Evolutionary conservation across 306 rosid species (phyloP), one percentile per base, ranked within the genome.

Genomic region (Aeschynomene evenia): DNA sequence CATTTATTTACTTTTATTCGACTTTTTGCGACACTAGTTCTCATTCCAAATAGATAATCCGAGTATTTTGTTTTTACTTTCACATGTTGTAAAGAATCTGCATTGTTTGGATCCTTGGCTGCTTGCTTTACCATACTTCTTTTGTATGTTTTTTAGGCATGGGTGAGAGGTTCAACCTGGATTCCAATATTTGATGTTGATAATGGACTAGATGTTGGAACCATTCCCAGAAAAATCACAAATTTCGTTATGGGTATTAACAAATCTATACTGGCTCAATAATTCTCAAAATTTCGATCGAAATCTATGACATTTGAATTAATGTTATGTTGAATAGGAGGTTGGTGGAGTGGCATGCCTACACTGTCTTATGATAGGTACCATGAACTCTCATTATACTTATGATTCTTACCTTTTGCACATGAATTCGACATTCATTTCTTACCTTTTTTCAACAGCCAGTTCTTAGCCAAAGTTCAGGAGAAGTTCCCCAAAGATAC

Each of bases 281-380:
- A 67, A 53, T 16, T 52, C 37, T n/a, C 45, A 60, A 52, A 20
- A 33, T 60, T 51, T 63, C 49, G 14, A 37, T 70, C 8, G 54
- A 77, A 14, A 45, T 77, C 55, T 79, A 77, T 63, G 48, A 66
- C 58, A 54, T 48, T 31, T 57, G 39, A 75, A 68, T 70, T 26
- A 39, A 43, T 51, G 28, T 39, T 63, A 50, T 77, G 54, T 81
- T 70, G 24, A 75, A 73, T 67, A 90, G 96, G 97, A 67, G 98
- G 96, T 63, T 94, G 98, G 97, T 94, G 98, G 97, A 94, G 98
- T 67, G 97, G 98, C 19, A 76, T 80, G 76, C 95, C 96, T 75
- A 88, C 86, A 5, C 79, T 90, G 71, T 85, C 98, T 45, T 88
- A 84, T 76, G 85, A 87, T 39, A 74, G 82, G 98, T 90, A 74